Evolutionary conservation across 495 filamentous ascomycete species (phyloP).

Genomic region (Podospora australis): DNA sequence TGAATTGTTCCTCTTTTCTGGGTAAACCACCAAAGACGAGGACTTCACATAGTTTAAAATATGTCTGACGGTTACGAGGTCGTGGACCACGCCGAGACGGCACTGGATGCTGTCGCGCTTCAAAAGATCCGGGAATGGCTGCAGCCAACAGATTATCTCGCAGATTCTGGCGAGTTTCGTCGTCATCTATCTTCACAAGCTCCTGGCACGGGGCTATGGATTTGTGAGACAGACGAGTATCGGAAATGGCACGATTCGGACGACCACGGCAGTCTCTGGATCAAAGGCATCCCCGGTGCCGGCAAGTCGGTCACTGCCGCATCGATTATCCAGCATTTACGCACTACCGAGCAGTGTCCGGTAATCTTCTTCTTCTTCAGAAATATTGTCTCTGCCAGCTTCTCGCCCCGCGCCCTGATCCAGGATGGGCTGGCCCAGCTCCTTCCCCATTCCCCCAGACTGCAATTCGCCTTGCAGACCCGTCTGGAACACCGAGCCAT

Average conservation of each 20-base stretch:
- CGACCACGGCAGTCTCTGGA: conserved; percentile 34
- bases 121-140: conserved; percentile 28
- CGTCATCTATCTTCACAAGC: conserved; percentile 32
- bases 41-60: too few relatives aligned
- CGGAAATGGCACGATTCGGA: conserved; percentile 30
- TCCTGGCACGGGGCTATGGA: conserved; percentile 40
- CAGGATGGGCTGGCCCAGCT: conserved; percentile 40
- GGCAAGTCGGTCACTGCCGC: conserved; percentile 45
- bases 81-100: conserved; percentile 7
- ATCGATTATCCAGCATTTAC: conserved; percentile 23
- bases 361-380: conserved; percentile 50
- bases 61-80: conserved; percentile 8
- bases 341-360: conserved; percentile 20
- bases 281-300: conserved; percentile 40
- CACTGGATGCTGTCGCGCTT: conserved; percentile 8
- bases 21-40: too few relatives aligned
- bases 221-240: conserved; percentile 30
- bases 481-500: conserved; percentile 7
- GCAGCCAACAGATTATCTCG: conserved; percentile 25
- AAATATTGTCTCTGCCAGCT: conserved; percentile 41
- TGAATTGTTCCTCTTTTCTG: too few relatives aligned
- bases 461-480: conserved; percentile 24
- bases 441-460: conserved; percentile 25
- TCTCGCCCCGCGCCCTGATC: conserved; percentile 29
- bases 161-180: conserved; percentile 17